phyloP scores from a whole-genome alignment of 768 basidiomycete species.

The Mycena haematopus region DNA sequence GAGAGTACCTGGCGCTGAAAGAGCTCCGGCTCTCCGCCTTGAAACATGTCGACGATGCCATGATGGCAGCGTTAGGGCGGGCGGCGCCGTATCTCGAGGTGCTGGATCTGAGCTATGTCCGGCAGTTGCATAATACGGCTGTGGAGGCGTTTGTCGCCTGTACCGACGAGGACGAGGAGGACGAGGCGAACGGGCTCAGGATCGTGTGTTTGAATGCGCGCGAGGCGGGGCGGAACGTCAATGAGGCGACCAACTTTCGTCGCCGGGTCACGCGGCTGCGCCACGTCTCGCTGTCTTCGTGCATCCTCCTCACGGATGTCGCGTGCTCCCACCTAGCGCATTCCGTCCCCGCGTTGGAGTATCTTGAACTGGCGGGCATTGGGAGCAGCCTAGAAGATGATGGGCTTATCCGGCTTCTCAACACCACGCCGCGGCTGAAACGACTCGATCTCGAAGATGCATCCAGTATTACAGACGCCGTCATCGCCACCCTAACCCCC shows the following conservation, averaged over 20 bases:
- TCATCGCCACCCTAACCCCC: conserved; percentile 73
- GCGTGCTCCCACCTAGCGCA: conserved; percentile 77
- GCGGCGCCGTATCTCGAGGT: conserved; percentile 78
- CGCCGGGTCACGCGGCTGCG: conserved; percentile 72
- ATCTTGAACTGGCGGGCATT: conserved; percentile 81
- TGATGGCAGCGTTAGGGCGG: conserved; percentile 70
- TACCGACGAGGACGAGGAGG: conserved; percentile 42
- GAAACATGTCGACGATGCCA: conserved; percentile 61
- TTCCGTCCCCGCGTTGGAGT: conserved; percentile 73
- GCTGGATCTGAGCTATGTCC: conserved; percentile 79
- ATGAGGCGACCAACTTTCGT: conserved; percentile 54
- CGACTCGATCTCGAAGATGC: conserved; percentile 90
- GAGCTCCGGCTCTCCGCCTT: conserved; percentile 75
- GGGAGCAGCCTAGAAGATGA: conserved; percentile 71
- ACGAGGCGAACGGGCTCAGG: conserved; percentile 41
- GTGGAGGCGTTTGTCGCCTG: conserved; percentile 76
- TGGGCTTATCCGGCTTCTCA: conserved; percentile 75
- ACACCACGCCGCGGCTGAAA: conserved; percentile 71
- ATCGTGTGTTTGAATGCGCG: conserved; percentile 63
- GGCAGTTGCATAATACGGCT: conserved; percentile 75
- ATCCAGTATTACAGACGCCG: conserved; percentile 69
- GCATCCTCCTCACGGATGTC: conserved; percentile 72
- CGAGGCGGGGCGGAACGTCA: conserved; percentile 67
- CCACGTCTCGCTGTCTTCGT: conserved; percentile 77
- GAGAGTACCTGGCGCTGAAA: conserved; percentile 59